Evolutionary conservation across 148 eudicot species (phyloP).

Genomic region (Silene conica): DNA sequence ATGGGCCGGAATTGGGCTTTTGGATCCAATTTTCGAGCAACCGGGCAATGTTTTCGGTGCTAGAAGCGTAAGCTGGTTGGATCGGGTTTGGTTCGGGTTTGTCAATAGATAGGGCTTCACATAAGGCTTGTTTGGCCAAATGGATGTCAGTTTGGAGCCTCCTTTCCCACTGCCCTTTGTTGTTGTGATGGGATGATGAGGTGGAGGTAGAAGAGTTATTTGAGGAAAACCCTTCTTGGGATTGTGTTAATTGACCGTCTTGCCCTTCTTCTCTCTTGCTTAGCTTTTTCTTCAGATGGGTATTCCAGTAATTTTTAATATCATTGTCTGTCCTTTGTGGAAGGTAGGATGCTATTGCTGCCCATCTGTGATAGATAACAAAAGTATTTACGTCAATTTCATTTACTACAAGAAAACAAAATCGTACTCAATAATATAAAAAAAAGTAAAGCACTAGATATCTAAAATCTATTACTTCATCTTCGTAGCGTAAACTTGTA

Average conservation of each 20-base stretch:
- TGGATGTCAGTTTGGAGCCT: slow-evolving; percentile 84
- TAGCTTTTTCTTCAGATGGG: slow-evolving; percentile 77
- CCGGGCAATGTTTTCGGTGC: slow-evolving; percentile 70
- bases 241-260: slow-evolving; percentile 12
- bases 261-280: slow-evolving; percentile 39
- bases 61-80: slow-evolving; percentile 46
- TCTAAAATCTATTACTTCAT: slow-evolving; percentile 14
- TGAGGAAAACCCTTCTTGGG: slow-evolving; percentile 24
- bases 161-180: slow-evolving; percentile 88
- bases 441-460: not conserved
- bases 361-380: slow-evolving; percentile 51
- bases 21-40: slow-evolving; percentile 63
- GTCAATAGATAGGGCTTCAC: slow-evolving; percentile 70
- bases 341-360: slow-evolving; percentile 92
- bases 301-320: slow-evolving; percentile 92
- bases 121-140: slow-evolving; percentile 74
- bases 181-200: slow-evolving; percentile 20
- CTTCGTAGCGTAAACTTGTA: not conserved
- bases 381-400: not conserved
- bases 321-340: slow-evolving; percentile 92
- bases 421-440: not conserved
- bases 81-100: slow-evolving; percentile 32
- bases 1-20: slow-evolving; percentile 26
- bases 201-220: slow-evolving; percentile 29
- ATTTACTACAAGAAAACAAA: slow-evolving; percentile 22